Conservation (phyloP, 139 green algal species). For the Mesostigma viride region DNA sequence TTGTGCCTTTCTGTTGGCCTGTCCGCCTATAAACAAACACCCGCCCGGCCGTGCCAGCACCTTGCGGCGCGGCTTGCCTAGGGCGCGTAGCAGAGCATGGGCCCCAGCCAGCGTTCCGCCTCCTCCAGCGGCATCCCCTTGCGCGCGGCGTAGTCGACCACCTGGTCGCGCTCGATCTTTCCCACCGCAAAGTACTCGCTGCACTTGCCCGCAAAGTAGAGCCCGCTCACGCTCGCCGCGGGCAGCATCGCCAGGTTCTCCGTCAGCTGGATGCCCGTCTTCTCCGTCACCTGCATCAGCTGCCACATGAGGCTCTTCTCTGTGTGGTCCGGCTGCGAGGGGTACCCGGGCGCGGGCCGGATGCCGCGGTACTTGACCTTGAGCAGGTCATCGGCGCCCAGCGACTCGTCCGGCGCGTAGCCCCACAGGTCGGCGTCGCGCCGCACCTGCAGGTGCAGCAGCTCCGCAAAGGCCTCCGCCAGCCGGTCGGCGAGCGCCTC, state of each 20-base stretch:
- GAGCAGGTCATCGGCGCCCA: conserved; percentile 83
- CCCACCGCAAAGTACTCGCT: conserved; percentile 94
- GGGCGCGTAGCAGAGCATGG: conserved; percentile 86
- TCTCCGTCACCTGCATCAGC: conserved; percentile 68
- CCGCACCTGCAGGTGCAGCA: conserved; percentile 77
- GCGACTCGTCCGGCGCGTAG: conserved; percentile 75
- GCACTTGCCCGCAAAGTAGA: conserved; percentile 81
- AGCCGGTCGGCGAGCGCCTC: conserved; percentile 93
- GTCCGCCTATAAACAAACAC: too few relatives aligned
- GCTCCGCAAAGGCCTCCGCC: conserved; percentile 92
- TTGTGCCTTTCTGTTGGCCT: too few relatives aligned
- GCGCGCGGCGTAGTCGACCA: conserved; percentile 73
- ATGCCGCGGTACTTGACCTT: conserved; percentile 98
- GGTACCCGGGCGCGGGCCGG: conserved; percentile 91
- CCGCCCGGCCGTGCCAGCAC: too few relatives aligned
- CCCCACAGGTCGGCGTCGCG: conserved; percentile 88
- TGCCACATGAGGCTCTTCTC: conserved; percentile 95
- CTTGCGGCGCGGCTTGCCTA: too few relatives aligned
- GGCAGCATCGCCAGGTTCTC: conserved; percentile 94
- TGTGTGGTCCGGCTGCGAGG: conserved; percentile 95
- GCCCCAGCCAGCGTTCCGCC: conserved; percentile 72
- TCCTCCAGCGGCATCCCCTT: conserved; percentile 77
- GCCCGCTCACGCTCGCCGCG: conserved; percentile 75
- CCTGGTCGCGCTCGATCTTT: conserved; percentile 90
- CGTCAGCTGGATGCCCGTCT: conserved; percentile 77